A percentile compares a stretch with the other conserved stretches of the same genome.
Conservation (phyloP, 257 asterid species). For the Linaria vulgaris region DNA sequence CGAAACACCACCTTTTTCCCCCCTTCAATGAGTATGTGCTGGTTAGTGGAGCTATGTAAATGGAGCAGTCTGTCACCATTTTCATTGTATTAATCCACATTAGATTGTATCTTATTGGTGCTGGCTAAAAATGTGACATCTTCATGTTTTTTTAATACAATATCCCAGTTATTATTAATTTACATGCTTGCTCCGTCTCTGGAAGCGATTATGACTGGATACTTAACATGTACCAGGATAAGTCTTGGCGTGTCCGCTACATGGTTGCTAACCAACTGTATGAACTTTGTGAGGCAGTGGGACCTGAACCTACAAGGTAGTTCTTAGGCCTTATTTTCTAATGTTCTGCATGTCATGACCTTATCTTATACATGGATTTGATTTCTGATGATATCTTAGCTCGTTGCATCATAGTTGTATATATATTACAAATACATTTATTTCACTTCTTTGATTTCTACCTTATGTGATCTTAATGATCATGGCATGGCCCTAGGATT, state of each 20-base stretch:
- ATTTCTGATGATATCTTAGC: neutral
- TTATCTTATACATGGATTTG: neutral
- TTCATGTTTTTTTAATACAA: neutral
- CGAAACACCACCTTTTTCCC: constrained; percentile 7
- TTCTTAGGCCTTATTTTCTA: neutral
- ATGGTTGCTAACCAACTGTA: constrained; percentile 98
- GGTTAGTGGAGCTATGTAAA: neutral
- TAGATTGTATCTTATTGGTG: neutral
- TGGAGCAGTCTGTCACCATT: constrained; percentile 8
- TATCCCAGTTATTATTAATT: neutral
- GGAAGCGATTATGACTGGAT: neutral
- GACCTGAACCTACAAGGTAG: constrained; percentile 91
- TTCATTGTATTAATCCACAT: constrained; percentile 9
- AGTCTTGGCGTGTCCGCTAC: constrained; percentile 99
- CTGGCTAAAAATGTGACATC: constrained; percentile 2
- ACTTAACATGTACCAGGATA: constrained; percentile 48
- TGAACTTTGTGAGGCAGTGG: constrained; percentile 98
- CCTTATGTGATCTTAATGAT: neutral
- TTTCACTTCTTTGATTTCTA: neutral
- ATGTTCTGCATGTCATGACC: constrained; percentile 16
- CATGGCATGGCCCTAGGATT: neutral
- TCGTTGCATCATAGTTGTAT: neutral
- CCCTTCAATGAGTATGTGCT: constrained; percentile 3
- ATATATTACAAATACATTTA: neutral
- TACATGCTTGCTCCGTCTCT: neutral